Percentiles rank a stretch among this genome's conserved stretches.
Evolutionary conservation across 1,139 yeast species (phyloP).

Genomic region (Hyphopichia khmerensis): DNA sequence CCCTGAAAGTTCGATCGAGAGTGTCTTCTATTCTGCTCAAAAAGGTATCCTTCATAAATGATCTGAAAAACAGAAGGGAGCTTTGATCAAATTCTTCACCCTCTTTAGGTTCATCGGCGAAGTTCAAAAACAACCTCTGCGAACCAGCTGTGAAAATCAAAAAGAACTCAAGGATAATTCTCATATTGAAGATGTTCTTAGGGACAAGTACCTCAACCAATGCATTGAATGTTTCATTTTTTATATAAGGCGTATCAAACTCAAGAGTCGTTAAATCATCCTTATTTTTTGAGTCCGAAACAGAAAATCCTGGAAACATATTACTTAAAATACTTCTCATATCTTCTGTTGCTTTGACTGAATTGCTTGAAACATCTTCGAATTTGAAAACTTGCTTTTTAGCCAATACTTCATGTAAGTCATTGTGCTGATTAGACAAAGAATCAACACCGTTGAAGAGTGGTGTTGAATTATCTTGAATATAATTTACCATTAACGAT

Average conservation of each 20-base stretch:
- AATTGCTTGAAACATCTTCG: constrained; percentile 40
- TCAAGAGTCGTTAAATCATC: constrained; percentile 9
- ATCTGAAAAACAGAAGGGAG: constrained; percentile 53
- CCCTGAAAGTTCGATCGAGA: constrained; percentile 37
- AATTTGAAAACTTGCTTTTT: constrained; percentile 46
- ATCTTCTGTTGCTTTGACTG: constrained; percentile 42
- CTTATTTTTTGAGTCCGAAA: constrained; percentile 23
- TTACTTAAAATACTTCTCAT: constrained; percentile 49
- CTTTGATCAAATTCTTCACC: constrained; percentile 16
- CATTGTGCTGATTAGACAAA: constrained; percentile 6
- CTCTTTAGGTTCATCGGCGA: constrained; percentile 9
- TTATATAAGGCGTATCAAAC: constrained; percentile 51
- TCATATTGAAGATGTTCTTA: constrained; percentile 78
- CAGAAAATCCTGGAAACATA: constrained; percentile 60
- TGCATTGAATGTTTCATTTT: constrained; percentile 52
- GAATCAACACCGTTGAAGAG: background rate
- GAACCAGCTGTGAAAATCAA: constrained; percentile 57
- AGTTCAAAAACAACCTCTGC: constrained; percentile 24
- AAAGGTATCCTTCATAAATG: constrained; percentile 64
- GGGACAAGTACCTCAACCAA: constrained; percentile 69
- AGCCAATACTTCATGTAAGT: constrained; percentile 21
- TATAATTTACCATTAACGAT: constrained; percentile 56
- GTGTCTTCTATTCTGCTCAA: constrained; percentile 63
- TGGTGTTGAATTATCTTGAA: constrained; percentile 24
- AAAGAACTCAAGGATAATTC: constrained; percentile 65